phyloP scores from a whole-genome alignment of 768 basidiomycete species.

The Flagelloscypha sp. region DNA sequence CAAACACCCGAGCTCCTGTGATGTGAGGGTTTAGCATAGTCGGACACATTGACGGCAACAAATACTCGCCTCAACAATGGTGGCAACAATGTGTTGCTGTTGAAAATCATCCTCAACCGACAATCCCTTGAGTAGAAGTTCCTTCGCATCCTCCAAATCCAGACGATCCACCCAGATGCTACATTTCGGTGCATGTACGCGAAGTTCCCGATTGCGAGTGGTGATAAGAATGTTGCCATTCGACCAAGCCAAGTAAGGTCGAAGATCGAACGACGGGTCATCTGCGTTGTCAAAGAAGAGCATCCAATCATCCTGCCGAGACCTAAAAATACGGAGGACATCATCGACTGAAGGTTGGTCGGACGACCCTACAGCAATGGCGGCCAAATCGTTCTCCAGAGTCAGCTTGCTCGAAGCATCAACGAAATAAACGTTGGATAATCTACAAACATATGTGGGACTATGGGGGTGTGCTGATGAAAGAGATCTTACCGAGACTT shows the following conservation, averaged over 20 bases:
- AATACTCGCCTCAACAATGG: constrained; percentile 6
- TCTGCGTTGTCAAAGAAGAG: constrained; percentile 7
- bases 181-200: background rate
- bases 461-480: no score
- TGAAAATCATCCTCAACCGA: background rate
- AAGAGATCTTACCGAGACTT: no score
- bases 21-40: no score
- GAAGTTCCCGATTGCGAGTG: constrained; percentile 6
- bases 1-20: constrained; percentile 3
- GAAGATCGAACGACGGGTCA: constrained; percentile 3
- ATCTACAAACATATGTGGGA: no score
- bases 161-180: background rate
- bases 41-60: background rate
- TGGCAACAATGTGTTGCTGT: background rate
- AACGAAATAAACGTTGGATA: no score
- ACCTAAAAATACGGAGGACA: no score
- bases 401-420: no score
- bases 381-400: no score
- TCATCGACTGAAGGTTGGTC: no score
- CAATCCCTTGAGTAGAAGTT: constrained; percentile 3
- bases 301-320: no score
- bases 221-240: constrained; percentile 10
- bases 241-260: background rate
- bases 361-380: no score
- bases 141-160: constrained; percentile 4